These are phyloP conservation scores for Paramecium sexaurelia DNA, from an alignment of 73 alveolate species.

Conservation along the genomic window DNA sequence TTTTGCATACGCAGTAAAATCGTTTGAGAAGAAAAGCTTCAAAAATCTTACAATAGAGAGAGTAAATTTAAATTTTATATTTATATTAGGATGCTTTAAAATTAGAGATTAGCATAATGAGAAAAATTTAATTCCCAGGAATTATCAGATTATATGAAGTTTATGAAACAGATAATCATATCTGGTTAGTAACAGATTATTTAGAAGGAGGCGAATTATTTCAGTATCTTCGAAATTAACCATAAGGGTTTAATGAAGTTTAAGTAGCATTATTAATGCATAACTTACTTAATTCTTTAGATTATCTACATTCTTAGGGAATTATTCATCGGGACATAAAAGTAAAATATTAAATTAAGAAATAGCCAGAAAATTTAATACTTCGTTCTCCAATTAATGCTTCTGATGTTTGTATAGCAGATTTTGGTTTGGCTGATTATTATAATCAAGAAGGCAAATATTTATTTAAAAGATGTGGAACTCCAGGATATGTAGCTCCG, in stretches of 20 bases:
- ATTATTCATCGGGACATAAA: conserved; percentile 75
- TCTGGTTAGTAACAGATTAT: conserved; percentile 84
- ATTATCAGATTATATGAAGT: conserved; percentile 90
- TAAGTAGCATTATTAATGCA: conserved; percentile 46
- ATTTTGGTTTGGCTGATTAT: conserved; percentile 69
- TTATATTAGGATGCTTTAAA: conserved; percentile 11
- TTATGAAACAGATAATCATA: conserved; percentile 79
- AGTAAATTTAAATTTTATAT: neutral
- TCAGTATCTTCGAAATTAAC: conserved; percentile 68
- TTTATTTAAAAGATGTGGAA: conserved; percentile 67
- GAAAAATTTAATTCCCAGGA: conserved; percentile 82
- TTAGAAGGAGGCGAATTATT: conserved; percentile 89
- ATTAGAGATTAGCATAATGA: conserved; percentile 55
- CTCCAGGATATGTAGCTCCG: conserved; percentile 70
- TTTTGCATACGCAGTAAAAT: conserved; percentile 60
- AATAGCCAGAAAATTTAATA: conserved; percentile 66
- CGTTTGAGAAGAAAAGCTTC: conserved; percentile 63
- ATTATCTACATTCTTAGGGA: conserved; percentile 67
- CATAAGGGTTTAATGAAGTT: conserved; percentile 47
- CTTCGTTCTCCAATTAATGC: conserved; percentile 6
- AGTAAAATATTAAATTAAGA: conserved; percentile 45
- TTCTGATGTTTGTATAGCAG: conserved; percentile 64
- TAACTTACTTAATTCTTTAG: conserved; percentile 23
- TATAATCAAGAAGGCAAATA: conserved; percentile 64
- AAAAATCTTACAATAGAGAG: conserved; percentile 51